A percentile compares a stretch with the other conserved stretches of the same genome.
Conservation (phyloP, 176 grass and related monocot species). For the Eleusine indica region DNA sequence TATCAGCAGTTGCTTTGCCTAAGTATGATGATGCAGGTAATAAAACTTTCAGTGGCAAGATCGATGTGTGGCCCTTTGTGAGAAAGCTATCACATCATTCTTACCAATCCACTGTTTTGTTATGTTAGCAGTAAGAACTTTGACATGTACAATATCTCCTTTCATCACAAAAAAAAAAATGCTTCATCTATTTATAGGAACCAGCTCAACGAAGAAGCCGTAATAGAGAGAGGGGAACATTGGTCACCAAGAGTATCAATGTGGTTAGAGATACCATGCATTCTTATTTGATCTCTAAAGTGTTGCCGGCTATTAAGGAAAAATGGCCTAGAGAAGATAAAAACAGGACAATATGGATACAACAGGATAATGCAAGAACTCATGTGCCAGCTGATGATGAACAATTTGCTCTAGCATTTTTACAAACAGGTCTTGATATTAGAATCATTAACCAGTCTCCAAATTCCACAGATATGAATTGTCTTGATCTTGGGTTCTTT, state of each 20-base stretch:
- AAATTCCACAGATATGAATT: not conserved
- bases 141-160: too few species aligned
- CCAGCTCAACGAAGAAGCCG: not conserved
- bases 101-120: too few species aligned
- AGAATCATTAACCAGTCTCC: not conserved
- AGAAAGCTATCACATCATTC: too few species aligned
- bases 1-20: not conserved
- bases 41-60: too few species aligned
- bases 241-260: not conserved
- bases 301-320: not conserved
- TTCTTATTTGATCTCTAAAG: not conserved
- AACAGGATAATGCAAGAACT: too few species aligned
- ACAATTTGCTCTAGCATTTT: not conserved
- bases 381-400: too few species aligned
- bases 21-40: too few species aligned
- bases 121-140: too few species aligned
- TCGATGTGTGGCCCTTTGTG: too few species aligned
- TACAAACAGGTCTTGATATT: not conserved
- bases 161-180: too few species aligned
- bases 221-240: not conserved
- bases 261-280: not conserved
- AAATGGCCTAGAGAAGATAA: not conserved
- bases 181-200: not conserved
- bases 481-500: not conserved
- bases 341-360: not conserved